Percentiles rank a stretch among this genome's conserved stretches.
Conservation (phyloP, 2,329 filamentous ascomycete species). For the Cytospora chrysosperma region DNA sequence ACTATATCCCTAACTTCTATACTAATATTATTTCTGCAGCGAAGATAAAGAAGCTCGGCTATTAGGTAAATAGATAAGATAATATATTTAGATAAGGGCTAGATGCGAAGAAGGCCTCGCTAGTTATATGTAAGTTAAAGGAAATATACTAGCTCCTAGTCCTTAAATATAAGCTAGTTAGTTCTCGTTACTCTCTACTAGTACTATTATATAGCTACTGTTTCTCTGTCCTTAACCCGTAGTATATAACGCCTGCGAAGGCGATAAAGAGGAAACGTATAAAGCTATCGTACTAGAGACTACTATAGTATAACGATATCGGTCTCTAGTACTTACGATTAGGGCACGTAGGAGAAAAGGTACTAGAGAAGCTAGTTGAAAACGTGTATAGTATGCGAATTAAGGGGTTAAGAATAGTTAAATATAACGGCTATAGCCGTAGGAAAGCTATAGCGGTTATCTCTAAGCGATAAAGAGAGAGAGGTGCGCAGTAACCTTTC, state of each 20-base stretch:
- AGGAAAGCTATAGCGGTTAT: not conserved
- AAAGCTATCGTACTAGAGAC: not conserved
- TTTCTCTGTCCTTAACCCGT: too few species aligned
- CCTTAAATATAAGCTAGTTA: too few species aligned
- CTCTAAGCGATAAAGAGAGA: not conserved
- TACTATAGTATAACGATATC: not conserved
- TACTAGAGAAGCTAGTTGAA: not conserved
- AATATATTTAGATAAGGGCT: too few species aligned
- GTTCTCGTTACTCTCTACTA: too few species aligned
- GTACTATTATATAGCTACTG: too few species aligned
- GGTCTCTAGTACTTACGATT: not conserved
- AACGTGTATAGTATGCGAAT: not conserved
- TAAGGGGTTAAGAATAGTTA: not conserved
- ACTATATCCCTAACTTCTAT: not conserved
- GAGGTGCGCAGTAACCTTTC: not conserved
- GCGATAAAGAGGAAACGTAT: too few species aligned
- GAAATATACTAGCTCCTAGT: too few species aligned
- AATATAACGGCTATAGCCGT: not conserved
- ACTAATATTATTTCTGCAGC: not conserved
- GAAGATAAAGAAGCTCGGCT: not conserved
- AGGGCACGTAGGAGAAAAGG: not conserved
- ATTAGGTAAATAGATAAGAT: too few species aligned
- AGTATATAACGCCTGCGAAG: too few species aligned
- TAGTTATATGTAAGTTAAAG: too few species aligned
- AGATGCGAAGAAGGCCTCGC: too few species aligned